Conservation (phyloP, 2,329 filamentous ascomycete species). For the Penicillium sp. region DNA sequence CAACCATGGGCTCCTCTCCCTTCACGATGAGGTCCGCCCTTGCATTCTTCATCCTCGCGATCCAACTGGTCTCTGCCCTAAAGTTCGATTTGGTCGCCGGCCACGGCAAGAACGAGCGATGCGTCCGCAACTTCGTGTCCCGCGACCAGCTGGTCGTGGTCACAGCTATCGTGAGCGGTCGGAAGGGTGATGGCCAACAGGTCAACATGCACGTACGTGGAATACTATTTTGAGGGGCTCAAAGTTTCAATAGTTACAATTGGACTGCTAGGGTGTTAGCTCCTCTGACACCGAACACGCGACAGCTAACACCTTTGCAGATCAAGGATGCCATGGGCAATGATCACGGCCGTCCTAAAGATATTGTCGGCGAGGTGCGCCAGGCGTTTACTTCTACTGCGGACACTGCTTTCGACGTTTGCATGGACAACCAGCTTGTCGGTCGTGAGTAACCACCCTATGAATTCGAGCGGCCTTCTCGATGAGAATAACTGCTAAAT, state of each 20-base stretch:
- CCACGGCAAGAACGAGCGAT: conserved; percentile 69
- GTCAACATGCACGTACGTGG: conserved; percentile 82
- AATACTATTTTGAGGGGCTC: background rate
- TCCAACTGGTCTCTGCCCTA: conserved; percentile 57
- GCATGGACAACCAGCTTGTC: conserved; percentile 80
- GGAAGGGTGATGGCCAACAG: conserved; percentile 82
- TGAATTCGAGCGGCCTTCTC: background rate
- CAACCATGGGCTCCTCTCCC: conserved; percentile 31
- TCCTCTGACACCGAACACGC: background rate
- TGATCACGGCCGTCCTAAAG: conserved; percentile 87
- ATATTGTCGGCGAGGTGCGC: conserved; percentile 85
- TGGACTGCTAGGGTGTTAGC: background rate
- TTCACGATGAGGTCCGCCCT: conserved; percentile 31
- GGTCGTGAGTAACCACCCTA: conserved; percentile 44
- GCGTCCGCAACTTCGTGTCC: conserved; percentile 91
- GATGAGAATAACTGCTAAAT: background rate
- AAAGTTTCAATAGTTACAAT: background rate
- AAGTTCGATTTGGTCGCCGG: conserved; percentile 87
- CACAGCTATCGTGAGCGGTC: conserved; percentile 80
- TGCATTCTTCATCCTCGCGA: conserved; percentile 33
- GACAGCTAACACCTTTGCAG: conserved; percentile 47
- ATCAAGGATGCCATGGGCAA: conserved; percentile 94
- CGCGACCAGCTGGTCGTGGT: conserved; percentile 93
- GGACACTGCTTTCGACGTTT: conserved; percentile 92
- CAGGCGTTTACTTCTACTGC: conserved; percentile 91